Base-by-base conservation (phyloP, 164 flowering plant genomes). In the Kingdonia uniflora region DNA sequence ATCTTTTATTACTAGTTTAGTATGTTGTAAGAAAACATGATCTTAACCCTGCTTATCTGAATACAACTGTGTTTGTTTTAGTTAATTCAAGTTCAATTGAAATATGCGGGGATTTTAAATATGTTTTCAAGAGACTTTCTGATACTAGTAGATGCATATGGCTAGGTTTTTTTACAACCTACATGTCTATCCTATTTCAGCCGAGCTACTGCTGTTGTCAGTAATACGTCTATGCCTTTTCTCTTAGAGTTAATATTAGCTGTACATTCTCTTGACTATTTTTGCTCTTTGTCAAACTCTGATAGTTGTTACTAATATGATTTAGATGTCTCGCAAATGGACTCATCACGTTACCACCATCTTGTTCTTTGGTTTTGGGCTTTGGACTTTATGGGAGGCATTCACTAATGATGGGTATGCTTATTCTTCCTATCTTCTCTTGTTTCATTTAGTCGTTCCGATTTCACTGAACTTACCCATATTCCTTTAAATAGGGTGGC, bases 311-410 rank as follows among this genome's bases (percentile, higher is more conserved):
- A 11, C 38, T 14, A 19, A 48, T 54, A 26, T 29, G 35, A 22
- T 68, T 65, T 76, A 89, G 99, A 71, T 94, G 37, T 73, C 99
- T 43, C 96, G 92, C 19, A 79, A 69, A 56, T 83, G 81, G 87
- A 73, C 97, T 57, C 97, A 94, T 75, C 95, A 89, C 58, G 67
- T 94, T 43, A 81, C 99, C 57, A 94, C 99, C 37, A 10, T 82
- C 13, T 70, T 94, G 63, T 94, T 89, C 71, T 74, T 94, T 65
- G 86, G 79, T 10, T 94, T 94, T 76, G 99, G 99, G 14, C 60
- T 94, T 14, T 92, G 94, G 96, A 82, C 97, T 15, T 65, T 89
- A 42, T 80, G 96, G 92, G 99, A 94, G 66, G 99, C 75, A 51
- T 80, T 82, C 62, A 70, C 67, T 21, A 82, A 71, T 45, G 69